phyloP scores from a whole-genome alignment of 2,329 filamentous ascomycete species.

The Chaetomium olivaceum region DNA sequence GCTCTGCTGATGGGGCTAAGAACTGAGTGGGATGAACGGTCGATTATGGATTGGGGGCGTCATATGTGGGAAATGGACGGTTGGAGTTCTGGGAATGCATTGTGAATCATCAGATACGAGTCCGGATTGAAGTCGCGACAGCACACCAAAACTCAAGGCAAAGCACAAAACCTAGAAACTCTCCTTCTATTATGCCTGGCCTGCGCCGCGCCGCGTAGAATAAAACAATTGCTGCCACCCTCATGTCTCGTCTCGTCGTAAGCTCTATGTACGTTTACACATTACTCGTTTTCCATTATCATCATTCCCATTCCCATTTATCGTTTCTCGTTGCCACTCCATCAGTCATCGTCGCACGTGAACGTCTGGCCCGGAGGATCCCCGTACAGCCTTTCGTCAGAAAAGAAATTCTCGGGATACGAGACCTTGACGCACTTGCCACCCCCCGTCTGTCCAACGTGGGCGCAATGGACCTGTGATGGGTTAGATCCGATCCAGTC shows the following conservation, averaged over 20 bases:
- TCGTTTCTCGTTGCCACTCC: background rate
- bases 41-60: background rate
- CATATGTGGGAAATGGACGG: background rate
- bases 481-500: background rate
- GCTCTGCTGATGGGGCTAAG: no score
- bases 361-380: slow-evolving; percentile 34
- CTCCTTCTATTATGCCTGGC: no score
- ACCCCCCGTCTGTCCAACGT: slow-evolving; percentile 37
- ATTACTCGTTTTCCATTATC: slow-evolving; percentile 10
- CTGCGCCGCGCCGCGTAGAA: background rate
- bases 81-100: background rate
- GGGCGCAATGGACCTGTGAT: slow-evolving; percentile 35
- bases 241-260: slow-evolving; percentile 19
- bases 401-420: slow-evolving; percentile 34
- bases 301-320: background rate
- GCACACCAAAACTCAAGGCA: background rate
- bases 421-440: slow-evolving; percentile 35
- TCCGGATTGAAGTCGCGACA: background rate
- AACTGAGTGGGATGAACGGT: background rate
- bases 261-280: slow-evolving; percentile 12
- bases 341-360: slow-evolving; percentile 26
- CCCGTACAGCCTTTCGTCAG: slow-evolving; percentile 32
- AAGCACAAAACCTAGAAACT: no score
- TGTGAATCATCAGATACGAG: background rate
- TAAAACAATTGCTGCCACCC: slow-evolving; percentile 3